Percentiles rank a stretch among this genome's conserved stretches.
phyloP scores from a whole-genome alignment of 805 yeast genomes.

The Sugiyamaella smithiae region DNA sequence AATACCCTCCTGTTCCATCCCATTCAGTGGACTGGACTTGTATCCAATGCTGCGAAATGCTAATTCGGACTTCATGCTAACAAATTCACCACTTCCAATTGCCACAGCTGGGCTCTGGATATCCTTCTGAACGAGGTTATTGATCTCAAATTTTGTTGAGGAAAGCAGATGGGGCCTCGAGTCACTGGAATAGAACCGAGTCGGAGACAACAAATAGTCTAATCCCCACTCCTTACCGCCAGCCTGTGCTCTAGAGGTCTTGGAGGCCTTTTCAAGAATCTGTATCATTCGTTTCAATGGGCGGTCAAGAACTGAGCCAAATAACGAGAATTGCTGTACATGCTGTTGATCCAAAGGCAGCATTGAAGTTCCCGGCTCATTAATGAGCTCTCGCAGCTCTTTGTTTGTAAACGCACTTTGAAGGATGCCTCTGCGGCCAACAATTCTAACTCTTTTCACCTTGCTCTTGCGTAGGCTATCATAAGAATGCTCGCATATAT shows the following conservation, averaged over 20 bases:
- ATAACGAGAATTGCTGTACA: slow-evolving; percentile 31
- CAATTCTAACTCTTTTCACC: slow-evolving; percentile 65
- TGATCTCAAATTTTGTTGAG: slow-evolving; percentile 50
- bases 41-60: slow-evolving; percentile 84
- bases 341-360: slow-evolving; percentile 45
- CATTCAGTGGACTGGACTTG: slow-evolving; percentile 61
- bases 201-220: slow-evolving; percentile 67
- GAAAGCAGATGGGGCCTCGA: slow-evolving; percentile 39
- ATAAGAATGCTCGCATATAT: slow-evolving; percentile 64
- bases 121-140: slow-evolving; percentile 42
- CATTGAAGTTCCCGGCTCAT: slow-evolving; percentile 49
- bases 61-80: slow-evolving; percentile 49
- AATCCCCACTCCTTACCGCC: slow-evolving; percentile 56
- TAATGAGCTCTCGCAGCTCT: slow-evolving; percentile 82
- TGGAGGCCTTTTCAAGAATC: slow-evolving; percentile 54
- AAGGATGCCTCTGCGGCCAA: slow-evolving; percentile 81
- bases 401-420: slow-evolving; percentile 87
- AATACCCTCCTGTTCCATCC: slow-evolving; percentile 50
- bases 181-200: slow-evolving; percentile 41
- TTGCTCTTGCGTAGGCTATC: slow-evolving; percentile 48
- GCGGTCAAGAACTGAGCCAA: slow-evolving; percentile 42
- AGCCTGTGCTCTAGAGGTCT: slow-evolving; percentile 65
- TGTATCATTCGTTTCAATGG: slow-evolving; percentile 62
- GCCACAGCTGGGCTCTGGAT: slow-evolving; percentile 36
- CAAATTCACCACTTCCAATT: slow-evolving; percentile 37